A percentile compares a stretch with the other conserved stretches of the same genome.
Conservation (phyloP, 106 monocot genomes). For the Posidonia australis region DNA sequence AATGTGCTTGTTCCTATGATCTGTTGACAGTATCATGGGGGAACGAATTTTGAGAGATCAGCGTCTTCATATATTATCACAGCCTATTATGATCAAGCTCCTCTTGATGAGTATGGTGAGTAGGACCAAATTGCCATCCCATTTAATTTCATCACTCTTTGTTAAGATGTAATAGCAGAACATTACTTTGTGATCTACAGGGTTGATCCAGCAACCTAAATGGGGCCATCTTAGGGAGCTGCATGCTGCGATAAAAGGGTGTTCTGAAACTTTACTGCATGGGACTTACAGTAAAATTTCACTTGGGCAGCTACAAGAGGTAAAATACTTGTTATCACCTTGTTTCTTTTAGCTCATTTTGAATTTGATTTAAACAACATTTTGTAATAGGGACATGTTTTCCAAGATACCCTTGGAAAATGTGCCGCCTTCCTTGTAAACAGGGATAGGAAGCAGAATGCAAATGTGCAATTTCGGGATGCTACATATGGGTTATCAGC, state of each 20-base stretch:
- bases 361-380: not conserved
- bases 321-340: conserved; percentile 16
- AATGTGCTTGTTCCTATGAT: not conserved
- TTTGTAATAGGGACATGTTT: conserved; percentile 54
- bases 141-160: not conserved
- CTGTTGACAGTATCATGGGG: conserved; percentile 75
- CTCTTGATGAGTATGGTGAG: conserved; percentile 96
- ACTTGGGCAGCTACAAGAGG: conserved; percentile 52
- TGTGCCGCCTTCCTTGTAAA: conserved; percentile 79
- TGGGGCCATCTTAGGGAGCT: conserved; percentile 84
- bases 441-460: conserved; percentile 17
- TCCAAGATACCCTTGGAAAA: conserved; percentile 34
- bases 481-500: conserved; percentile 30
- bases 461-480: conserved; percentile 36
- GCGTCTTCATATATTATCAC: conserved; percentile 62
- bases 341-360: too few relatives aligned
- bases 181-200: conserved; percentile 16
- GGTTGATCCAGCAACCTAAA: conserved; percentile 64
- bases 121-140: not conserved
- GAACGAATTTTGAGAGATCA: conserved; percentile 77
- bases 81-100: conserved; percentile 80
- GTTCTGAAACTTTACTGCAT: conserved; percentile 40
- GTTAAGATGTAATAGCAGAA: not conserved
- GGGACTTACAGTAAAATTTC: conserved; percentile 38
- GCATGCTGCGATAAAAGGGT: conserved; percentile 50